Base-by-base conservation (phyloP, 1,284 basidiomycete species). In the Cutaneotrichosporon arboriforme region DNA sequence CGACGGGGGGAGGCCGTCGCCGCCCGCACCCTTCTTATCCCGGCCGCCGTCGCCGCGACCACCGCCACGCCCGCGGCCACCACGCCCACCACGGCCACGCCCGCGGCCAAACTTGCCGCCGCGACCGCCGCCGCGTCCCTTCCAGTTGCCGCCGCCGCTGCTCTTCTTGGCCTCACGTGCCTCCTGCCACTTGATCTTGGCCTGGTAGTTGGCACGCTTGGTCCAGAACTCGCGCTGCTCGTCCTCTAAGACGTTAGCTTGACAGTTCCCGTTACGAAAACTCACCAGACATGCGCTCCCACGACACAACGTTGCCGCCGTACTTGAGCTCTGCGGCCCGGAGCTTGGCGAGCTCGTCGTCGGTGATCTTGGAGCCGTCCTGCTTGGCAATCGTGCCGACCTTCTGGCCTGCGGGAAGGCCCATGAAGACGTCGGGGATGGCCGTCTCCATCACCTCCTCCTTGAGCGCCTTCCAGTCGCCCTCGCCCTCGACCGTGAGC, bases 211-310 rank as follows among this genome's bases (percentile, higher is more conserved):
- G 62, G 83, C 82, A 18, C 85, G 83, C 10, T 84, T 80, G 62
- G 90, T 86, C 65, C 85, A 85, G 71, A 88, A 86, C 62, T 84
- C 85, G 49, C 91, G 80, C 41, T 88, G 85, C 41, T 81, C 82
- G 80, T 89, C 73, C 51, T 70, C 75, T 69, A 62, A 45, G 10
- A n/a, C 44, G 40, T 42, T 13, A 43, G 47, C 34, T n/a, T n/a
- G 13, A 33, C 22, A 31, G 7, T 22, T n/a, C 17, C 14, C 14
- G 5, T 12, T 47, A 54, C 64, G 38, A 54, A 53, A 41, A 64
- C 59, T 57, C 43, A 69, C 68, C 62, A 23, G 54, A 45, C 66
- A 69, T 65, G 51, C 61, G 58, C 45, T 56, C 57, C 26, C 68
- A 64, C 41, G 68, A 59, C 31, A 76, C 65, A 14, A 65, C 59